Conservation (phyloP, 345 rosid species). For the Hibiscus syriacus region DNA sequence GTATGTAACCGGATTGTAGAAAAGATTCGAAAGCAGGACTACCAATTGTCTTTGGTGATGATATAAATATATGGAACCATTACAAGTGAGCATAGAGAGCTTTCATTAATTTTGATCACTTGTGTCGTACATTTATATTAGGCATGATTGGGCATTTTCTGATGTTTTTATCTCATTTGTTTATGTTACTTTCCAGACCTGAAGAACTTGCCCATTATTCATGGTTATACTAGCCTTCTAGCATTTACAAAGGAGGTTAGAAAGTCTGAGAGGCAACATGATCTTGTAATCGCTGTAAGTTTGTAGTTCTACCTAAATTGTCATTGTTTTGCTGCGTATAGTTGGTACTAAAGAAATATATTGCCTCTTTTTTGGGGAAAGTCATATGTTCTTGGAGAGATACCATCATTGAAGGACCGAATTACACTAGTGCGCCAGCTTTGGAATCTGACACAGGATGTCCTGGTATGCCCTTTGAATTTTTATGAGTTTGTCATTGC, state of each 20-base stretch:
- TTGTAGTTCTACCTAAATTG: neutral
- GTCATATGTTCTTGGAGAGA: conserved; percentile 97
- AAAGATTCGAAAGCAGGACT: neutral
- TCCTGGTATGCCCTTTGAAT: conserved; percentile 51
- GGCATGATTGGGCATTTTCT: neutral
- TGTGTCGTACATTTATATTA: neutral
- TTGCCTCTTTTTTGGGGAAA: conserved; percentile 24
- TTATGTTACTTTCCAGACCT: conserved; percentile 33
- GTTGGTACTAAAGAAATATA: conserved; percentile 17
- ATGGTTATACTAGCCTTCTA: conserved; percentile 66
- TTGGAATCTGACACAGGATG: conserved; percentile 92
- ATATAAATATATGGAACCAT: neutral
- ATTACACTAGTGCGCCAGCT: conserved; percentile 83
- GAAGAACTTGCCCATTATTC: conserved; percentile 77
- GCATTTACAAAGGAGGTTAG: conserved; percentile 50
- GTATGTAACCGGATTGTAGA: too few species aligned
- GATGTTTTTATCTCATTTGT: neutral
- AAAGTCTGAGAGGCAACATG: conserved; percentile 65
- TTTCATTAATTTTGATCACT: neutral
- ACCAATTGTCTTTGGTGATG: neutral
- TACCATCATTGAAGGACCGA: conserved; percentile 85
- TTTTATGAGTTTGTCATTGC: neutral
- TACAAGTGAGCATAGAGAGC: neutral
- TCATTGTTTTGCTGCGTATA: conserved; percentile 9
- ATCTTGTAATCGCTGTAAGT: conserved; percentile 98